These are phyloP conservation scores for Cytospora piceae DNA, from an alignment of 2,329 filamentous ascomycete genomes.

Conservation along the genomic window DNA sequence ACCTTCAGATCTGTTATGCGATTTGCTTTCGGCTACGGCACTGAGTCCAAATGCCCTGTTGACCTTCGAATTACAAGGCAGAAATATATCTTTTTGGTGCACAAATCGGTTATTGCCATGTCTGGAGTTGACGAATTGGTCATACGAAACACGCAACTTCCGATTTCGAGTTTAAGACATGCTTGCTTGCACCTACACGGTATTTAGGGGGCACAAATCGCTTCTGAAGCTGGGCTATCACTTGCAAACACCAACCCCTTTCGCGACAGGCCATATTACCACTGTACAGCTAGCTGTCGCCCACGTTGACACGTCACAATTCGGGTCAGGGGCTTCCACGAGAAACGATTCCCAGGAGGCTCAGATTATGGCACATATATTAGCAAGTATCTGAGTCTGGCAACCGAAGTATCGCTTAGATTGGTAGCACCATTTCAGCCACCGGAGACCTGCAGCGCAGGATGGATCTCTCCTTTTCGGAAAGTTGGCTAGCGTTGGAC, in stretches of 20 bases:
- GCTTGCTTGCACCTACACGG: too few species aligned
- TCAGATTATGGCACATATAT: not conserved
- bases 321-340: not conserved
- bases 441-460: conserved; percentile 29
- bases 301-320: not conserved
- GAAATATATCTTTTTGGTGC: not conserved
- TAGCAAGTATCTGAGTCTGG: not conserved
- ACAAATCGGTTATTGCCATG: not conserved
- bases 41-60: not conserved
- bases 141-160: not conserved
- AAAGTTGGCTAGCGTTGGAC: conserved; percentile 18
- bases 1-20: not conserved
- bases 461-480: conserved; percentile 1
- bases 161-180: not conserved
- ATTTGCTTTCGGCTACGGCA: not conserved
- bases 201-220: not conserved
- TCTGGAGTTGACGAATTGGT: not conserved
- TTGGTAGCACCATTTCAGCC: conserved; percentile 26
- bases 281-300: not conserved
- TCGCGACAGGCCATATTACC: not conserved
- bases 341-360: not conserved
- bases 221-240: not conserved
- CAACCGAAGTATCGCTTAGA: conserved; percentile 13
- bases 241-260: not conserved
- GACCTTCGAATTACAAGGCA: not conserved